These are phyloP conservation scores for Apiotrichum montevideense DNA, from an alignment of 1,284 basidiomycete species.

Conservation along the genomic window DNA sequence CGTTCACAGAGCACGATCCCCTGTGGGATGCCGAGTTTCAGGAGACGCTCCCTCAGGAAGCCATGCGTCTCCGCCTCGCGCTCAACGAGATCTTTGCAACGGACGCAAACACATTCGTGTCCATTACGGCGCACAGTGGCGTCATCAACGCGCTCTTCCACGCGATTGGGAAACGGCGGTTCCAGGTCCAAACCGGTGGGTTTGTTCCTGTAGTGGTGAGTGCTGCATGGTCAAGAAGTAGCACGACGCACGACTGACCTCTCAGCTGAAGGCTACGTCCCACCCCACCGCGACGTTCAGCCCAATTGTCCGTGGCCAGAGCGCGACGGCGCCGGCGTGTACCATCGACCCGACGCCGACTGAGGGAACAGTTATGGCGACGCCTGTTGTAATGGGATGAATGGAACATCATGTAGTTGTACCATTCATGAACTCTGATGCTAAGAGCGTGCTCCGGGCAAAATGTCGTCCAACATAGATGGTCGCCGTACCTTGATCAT, in stretches of 20 bases:
- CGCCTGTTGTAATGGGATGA: too few species aligned
- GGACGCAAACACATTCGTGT: conserved; percentile 30
- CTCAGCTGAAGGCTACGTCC: conserved; percentile 17
- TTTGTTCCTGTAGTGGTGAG: too few species aligned
- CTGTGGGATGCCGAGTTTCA: conserved; percentile 30
- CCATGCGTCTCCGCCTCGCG: conserved; percentile 21
- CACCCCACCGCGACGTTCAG: conserved; percentile 15
- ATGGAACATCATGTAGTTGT: too few species aligned
- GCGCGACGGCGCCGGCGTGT: conserved; percentile 19
- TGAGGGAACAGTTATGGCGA: too few species aligned
- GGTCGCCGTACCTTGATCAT: too few species aligned
- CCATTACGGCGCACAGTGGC: conserved; percentile 41
- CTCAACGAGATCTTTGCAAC: conserved; percentile 37
- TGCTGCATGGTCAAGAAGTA: neutral
- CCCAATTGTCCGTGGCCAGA: conserved; percentile 18
- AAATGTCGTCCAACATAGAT: too few species aligned
- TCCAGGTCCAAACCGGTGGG: too few species aligned
- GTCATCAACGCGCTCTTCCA: conserved; percentile 34
- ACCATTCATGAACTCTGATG: too few species aligned
- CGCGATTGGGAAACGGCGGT: conserved; percentile 21
- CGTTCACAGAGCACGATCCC: conserved; percentile 37
- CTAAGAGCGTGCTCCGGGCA: too few species aligned
- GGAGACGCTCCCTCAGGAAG: conserved; percentile 27
- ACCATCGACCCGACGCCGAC: neutral
- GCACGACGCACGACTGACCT: neutral